These are phyloP conservation scores for Suillus weaverae DNA, from an alignment of 768 basidiomycete genomes.

Conservation along the genomic window DNA sequence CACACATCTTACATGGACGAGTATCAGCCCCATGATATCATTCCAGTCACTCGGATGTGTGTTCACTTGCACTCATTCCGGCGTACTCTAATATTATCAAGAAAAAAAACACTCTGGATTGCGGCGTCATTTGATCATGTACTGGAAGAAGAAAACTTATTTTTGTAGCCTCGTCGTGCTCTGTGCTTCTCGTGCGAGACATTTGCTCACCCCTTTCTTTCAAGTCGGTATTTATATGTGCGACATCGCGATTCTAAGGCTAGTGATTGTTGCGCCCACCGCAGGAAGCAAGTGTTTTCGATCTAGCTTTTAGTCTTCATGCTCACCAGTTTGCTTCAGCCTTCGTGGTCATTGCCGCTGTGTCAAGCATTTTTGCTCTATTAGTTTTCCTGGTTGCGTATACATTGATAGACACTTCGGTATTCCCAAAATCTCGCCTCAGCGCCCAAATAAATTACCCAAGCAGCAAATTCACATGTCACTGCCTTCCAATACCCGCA, in stretches of 20 bases:
- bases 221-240: slow-evolving; percentile 18
- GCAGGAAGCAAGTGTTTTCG: slow-evolving; percentile 18
- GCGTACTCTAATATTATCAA: no score
- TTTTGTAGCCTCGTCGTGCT: slow-evolving; percentile 16
- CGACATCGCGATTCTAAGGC: slow-evolving; percentile 16
- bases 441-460: slow-evolving; percentile 25
- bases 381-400: slow-evolving; percentile 18
- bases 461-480: slow-evolving; percentile 29
- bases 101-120: no score
- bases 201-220: slow-evolving; percentile 5
- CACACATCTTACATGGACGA: no score
- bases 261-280: slow-evolving; percentile 20
- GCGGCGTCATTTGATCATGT: no score
- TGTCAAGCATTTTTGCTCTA: slow-evolving; percentile 11
- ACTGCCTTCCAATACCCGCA: slow-evolving; percentile 20
- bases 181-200: neutral
- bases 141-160: no score
- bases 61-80: no score
- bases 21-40: no score
- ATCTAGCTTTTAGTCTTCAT: neutral
- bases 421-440: slow-evolving; percentile 21
- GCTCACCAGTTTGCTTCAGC: slow-evolving; percentile 10
- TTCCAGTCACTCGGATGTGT: no score
- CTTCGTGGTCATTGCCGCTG: slow-evolving; percentile 21
- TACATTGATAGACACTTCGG: slow-evolving; percentile 31